Evolutionary conservation across 148 eudicot genomes (phyloP).

Genomic region (Chenopodium formosanum): DNA sequence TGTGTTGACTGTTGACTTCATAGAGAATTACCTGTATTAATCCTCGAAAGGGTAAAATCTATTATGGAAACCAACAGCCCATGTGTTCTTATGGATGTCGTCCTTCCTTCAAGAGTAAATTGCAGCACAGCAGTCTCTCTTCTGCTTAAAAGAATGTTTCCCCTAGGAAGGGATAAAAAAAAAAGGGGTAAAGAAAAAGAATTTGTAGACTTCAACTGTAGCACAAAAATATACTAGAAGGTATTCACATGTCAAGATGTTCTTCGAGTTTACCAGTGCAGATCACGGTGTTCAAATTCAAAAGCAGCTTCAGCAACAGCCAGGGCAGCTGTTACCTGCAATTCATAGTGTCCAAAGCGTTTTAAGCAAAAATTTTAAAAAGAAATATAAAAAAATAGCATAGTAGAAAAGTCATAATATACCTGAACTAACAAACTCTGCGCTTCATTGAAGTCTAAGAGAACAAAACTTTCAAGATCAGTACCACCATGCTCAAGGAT

Average conservation of each 20-base stretch:
- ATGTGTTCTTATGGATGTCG: constrained; percentile 47
- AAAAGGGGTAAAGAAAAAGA: not conserved
- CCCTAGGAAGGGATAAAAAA: constrained; percentile 41
- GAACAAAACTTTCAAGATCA: constrained; percentile 94
- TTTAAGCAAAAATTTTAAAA: not conserved
- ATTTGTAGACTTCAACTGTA: not conserved
- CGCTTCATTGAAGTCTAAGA: constrained; percentile 72
- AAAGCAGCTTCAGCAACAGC: constrained; percentile 95
- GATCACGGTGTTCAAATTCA: constrained; percentile 95
- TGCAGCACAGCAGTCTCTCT: constrained; percentile 47
- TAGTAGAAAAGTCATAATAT: not conserved
- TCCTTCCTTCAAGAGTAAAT: constrained; percentile 68
- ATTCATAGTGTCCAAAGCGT: constrained; percentile 17
- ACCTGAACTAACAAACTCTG: constrained; percentile 83
- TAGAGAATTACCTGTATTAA: constrained; percentile 64
- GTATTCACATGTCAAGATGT: not conserved
- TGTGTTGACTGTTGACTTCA: not conserved
- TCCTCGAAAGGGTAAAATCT: constrained; percentile 93
- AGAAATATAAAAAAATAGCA: not conserved
- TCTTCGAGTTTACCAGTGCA: constrained; percentile 68
- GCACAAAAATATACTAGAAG: constrained; percentile 6
- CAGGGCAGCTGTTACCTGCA: constrained; percentile 78
- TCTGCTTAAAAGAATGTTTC: constrained; percentile 81
- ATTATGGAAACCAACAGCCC: constrained; percentile 75
- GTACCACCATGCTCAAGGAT: constrained; percentile 90